phyloP scores from a whole-genome alignment of 169 alveolate species.

The Plasmodium falciparum region DNA sequence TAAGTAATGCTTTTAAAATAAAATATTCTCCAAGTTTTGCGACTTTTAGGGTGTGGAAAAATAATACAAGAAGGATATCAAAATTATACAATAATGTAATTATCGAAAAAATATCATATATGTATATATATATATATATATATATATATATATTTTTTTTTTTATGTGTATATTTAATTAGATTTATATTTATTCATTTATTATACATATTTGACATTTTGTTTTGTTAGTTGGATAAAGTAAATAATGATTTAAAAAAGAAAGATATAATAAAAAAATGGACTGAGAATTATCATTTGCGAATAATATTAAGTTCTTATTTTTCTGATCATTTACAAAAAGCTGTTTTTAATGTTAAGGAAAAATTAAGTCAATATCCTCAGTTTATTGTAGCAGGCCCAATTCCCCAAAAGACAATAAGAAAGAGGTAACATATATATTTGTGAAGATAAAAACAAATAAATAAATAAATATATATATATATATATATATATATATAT shows the following conservation, averaged over 20 bases:
- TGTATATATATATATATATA: not conserved
- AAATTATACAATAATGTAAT: constrained; percentile 56
- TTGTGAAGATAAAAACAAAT: not conserved
- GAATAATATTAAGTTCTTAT: constrained; percentile 49
- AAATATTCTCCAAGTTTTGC: not conserved
- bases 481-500: not conserved
- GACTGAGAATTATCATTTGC: constrained; percentile 58
- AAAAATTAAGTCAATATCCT: constrained; percentile 49
- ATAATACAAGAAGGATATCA: constrained; percentile 5
- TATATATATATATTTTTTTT: not conserved
- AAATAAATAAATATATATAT: not conserved
- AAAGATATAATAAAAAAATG: constrained; percentile 65
- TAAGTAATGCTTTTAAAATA: constrained; percentile 28
- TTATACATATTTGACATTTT: not conserved
- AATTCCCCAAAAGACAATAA: constrained; percentile 65
- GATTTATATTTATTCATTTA: not conserved
- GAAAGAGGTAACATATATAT: constrained; percentile 24
- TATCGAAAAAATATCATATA: too few species aligned
- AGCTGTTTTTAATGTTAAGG: constrained; percentile 62
- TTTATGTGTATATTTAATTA: not conserved
- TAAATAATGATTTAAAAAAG: constrained; percentile 37
- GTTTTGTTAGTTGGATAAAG: constrained; percentile 28
- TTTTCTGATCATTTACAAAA: constrained; percentile 75
- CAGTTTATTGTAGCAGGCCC: constrained; percentile 68
- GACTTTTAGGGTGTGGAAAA: not conserved